phyloP scores from a whole-genome alignment of 2,329 filamentous ascomycete species.

The Colletotrichum melonis region DNA sequence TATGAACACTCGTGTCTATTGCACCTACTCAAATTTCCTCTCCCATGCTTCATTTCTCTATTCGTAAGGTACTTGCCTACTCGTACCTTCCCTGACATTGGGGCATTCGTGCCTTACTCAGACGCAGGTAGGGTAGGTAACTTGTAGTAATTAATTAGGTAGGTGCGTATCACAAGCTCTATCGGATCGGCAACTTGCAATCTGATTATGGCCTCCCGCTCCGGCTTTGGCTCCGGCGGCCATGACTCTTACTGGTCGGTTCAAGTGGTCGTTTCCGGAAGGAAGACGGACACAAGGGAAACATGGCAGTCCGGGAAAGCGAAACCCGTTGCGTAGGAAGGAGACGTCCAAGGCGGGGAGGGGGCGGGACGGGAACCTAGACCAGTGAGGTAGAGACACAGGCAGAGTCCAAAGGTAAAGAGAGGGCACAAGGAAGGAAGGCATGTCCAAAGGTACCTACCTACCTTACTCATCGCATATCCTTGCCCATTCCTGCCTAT shows the following conservation, averaged over 20 bases:
- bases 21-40: not conserved
- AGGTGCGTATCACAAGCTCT: not conserved
- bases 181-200: not conserved
- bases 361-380: not conserved
- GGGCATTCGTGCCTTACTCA: not conserved
- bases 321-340: not conserved
- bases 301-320: not conserved
- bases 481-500: slow-evolving; percentile 11
- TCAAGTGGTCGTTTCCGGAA: not conserved
- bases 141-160: not conserved
- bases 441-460: not conserved
- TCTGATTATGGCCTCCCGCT: not conserved
- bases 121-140: not conserved
- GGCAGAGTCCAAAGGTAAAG: not conserved
- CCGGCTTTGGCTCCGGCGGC: not conserved
- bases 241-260: not conserved
- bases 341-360: not conserved
- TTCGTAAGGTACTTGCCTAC: not conserved
- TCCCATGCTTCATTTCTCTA: not conserved
- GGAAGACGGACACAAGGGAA: not conserved
- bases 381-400: not conserved
- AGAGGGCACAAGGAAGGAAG: not conserved
- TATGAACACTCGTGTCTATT: not conserved
- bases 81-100: not conserved
- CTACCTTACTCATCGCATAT: not conserved